These are phyloP conservation scores for Testicularia cyperi DNA, from an alignment of 1,284 basidiomycete species.

Conservation along the genomic window DNA sequence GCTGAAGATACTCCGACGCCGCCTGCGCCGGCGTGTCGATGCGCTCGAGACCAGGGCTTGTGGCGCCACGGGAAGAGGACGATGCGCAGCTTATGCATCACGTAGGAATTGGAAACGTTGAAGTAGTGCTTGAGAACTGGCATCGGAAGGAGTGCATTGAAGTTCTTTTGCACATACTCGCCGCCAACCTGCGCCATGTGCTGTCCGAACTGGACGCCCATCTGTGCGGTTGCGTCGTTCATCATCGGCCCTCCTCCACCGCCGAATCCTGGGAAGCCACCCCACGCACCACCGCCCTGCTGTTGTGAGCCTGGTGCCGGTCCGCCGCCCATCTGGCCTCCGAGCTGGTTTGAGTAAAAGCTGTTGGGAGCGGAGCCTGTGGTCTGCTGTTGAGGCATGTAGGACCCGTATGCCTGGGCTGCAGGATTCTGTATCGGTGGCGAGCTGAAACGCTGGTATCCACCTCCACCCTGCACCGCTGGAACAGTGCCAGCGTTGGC, in stretches of 20 bases:
- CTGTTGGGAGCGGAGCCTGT: background rate
- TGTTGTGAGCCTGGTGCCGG: slow-evolving; percentile 4
- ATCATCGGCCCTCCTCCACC: slow-evolving; percentile 61
- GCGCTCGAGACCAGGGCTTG: slow-evolving; percentile 56
- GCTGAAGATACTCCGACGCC: slow-evolving; percentile 15
- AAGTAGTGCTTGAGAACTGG: slow-evolving; percentile 81
- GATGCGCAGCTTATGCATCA: slow-evolving; percentile 83
- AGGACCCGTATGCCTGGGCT: slow-evolving; percentile 6
- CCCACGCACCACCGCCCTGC: slow-evolving; percentile 19
- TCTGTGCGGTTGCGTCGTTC: slow-evolving; percentile 89
- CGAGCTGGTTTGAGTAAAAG: background rate
- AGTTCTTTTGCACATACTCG: slow-evolving; percentile 90
- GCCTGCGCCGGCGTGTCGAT: slow-evolving; percentile 35
- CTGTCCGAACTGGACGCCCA: slow-evolving; percentile 92
- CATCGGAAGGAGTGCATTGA: slow-evolving; percentile 49
- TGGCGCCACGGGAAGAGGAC: slow-evolving; percentile 97
- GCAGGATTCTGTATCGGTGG: slow-evolving; percentile 31
- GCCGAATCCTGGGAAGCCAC: slow-evolving; percentile 3
- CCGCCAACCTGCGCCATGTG: slow-evolving; percentile 90
- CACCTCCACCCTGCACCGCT: slow-evolving; percentile 4
- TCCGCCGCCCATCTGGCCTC: background rate
- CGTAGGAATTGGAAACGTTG: slow-evolving; percentile 95
- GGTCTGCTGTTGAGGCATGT: background rate
- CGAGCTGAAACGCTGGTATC: slow-evolving; percentile 37
- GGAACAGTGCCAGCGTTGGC: slow-evolving; percentile 6